phyloP scores from a whole-genome alignment of 2,329 filamentous ascomycete genomes.

The Esteya vermicola region DNA sequence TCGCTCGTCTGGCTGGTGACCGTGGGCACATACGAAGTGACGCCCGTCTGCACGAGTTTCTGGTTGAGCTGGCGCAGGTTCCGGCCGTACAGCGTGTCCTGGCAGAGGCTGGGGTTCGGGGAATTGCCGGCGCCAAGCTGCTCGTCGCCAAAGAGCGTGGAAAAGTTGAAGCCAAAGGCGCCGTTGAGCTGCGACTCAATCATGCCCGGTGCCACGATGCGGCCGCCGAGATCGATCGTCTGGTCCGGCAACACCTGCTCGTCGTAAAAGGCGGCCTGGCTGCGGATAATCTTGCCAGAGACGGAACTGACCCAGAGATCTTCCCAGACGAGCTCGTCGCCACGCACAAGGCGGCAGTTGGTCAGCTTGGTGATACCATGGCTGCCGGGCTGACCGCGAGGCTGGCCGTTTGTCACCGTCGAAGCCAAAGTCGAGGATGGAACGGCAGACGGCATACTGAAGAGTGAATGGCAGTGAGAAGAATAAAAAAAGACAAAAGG shows the following conservation, averaged over 20 bases:
- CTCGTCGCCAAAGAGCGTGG: constrained; percentile 51
- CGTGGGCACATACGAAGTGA: constrained; percentile 79
- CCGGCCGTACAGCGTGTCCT: constrained; percentile 53
- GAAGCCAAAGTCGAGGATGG: neutral
- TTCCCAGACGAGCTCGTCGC: constrained; percentile 51
- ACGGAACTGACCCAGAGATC: constrained; percentile 82
- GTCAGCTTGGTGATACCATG: constrained; percentile 69
- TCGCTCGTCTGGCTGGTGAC: constrained; percentile 68
- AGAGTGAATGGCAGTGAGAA: too few species aligned
- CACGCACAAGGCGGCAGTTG: constrained; percentile 67
- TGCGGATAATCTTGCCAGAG: constrained; percentile 69
- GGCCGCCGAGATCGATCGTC: constrained; percentile 65
- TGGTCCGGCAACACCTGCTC: constrained; percentile 55
- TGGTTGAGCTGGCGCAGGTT: constrained; percentile 59
- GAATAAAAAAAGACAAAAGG: too few species aligned
- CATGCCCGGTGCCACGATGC: constrained; percentile 72
- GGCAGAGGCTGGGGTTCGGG: too few species aligned
- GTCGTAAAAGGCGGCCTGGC: constrained; percentile 53
- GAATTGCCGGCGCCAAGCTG: neutral
- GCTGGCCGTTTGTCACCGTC: too few species aligned
- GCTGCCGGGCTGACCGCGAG: too few species aligned
- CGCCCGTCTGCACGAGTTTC: constrained; percentile 60
- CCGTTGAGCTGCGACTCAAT: constrained; percentile 91
- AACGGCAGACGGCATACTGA: neutral
- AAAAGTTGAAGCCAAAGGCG: constrained; percentile 87